A percentile compares a stretch with the other conserved stretches of the same genome.
phyloP scores from a whole-genome alignment of 208 protist genomes.

The Trichomonas tenax region DNA sequence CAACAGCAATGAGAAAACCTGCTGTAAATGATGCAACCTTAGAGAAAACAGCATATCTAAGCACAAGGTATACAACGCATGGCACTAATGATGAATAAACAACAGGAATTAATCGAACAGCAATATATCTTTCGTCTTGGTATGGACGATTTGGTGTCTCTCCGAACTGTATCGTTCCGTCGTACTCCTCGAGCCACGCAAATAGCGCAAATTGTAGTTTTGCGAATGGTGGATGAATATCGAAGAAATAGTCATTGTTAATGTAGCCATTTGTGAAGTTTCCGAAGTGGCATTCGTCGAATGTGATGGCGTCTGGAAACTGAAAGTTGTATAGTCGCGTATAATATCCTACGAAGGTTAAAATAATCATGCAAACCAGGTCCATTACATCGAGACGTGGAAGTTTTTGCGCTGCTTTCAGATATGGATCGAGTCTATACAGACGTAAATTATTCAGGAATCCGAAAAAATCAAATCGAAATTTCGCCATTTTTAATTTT shows the following conservation, averaged over 20 bases:
- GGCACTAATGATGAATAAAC: neutral
- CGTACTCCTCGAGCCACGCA: neutral
- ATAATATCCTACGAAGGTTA: neutral
- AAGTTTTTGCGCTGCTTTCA: too few relatives aligned
- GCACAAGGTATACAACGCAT: neutral
- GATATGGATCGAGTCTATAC: too few relatives aligned
- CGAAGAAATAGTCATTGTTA: neutral
- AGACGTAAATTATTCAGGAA: too few relatives aligned
- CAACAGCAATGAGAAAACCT: neutral
- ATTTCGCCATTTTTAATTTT: too few relatives aligned
- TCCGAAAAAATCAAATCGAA: too few relatives aligned
- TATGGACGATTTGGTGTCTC: neutral
- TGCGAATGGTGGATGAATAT: conserved; percentile 30
- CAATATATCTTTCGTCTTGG: neutral
- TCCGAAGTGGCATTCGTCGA: conserved; percentile 29
- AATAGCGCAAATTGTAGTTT: conserved; percentile 21
- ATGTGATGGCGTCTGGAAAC: neutral
- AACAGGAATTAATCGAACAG: neutral
- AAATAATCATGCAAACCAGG: neutral
- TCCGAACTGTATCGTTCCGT: neutral
- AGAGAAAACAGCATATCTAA: neutral
- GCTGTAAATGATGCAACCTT: neutral
- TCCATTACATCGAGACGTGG: too few relatives aligned
- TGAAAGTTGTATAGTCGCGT: neutral
- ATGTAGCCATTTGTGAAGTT: conserved; percentile 27